Evolutionary conservation across 139 green algal species (phyloP).

Genomic region (Yamagishiella unicocca): DNA sequence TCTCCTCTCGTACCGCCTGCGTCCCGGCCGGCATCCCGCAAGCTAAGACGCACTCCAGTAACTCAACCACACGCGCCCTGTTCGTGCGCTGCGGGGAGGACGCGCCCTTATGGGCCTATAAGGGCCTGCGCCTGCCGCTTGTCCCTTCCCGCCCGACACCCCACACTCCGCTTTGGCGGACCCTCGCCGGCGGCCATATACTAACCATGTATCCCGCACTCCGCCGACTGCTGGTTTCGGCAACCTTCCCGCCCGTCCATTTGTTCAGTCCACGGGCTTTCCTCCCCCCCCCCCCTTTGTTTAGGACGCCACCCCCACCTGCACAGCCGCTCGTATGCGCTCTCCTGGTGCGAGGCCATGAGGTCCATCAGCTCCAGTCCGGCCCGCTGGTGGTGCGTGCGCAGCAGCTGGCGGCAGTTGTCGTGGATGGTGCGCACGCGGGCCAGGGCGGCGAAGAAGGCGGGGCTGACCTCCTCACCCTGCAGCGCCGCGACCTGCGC

Average conservation of each 20-base stretch:
- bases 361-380: conserved; percentile 98
- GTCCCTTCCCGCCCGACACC: neutral
- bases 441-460: conserved; percentile 92
- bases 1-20: too few species aligned
- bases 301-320: conserved; percentile 61
- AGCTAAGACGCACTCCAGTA: too few species aligned
- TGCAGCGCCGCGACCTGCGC: conserved; percentile 66
- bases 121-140: too few species aligned
- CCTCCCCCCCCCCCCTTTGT: neutral
- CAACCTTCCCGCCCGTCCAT: neutral
- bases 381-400: conserved; percentile 92
- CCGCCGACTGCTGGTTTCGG: neutral
- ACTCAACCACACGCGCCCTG: too few species aligned
- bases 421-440: conserved; percentile 92
- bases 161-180: neutral
- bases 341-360: conserved; percentile 95
- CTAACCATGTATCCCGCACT: too few species aligned
- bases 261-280: neutral
- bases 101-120: too few species aligned
- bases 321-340: conserved; percentile 95
- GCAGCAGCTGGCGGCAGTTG: conserved; percentile 93
- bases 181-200: neutral
- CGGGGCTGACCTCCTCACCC: conserved; percentile 72
- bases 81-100: too few species aligned
- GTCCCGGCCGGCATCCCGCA: too few species aligned